Conservation (phyloP, 345 rosid species). For the Eucalyptus regnans region DNA sequence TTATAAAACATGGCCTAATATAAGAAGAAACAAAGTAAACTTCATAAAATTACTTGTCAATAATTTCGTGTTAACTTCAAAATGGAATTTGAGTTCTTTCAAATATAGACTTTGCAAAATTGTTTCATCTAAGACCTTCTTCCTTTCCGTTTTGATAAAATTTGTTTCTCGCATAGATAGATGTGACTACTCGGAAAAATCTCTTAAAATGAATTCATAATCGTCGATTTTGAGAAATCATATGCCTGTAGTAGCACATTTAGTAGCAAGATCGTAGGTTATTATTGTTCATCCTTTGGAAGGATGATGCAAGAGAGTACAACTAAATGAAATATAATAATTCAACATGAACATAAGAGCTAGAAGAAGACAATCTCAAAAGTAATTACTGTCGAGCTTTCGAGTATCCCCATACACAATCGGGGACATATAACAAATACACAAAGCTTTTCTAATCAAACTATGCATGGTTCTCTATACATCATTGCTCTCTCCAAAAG, state of each 20-base stretch:
- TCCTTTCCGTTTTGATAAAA: neutral
- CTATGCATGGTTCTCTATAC: neutral
- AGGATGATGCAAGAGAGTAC: neutral
- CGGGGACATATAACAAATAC: neutral
- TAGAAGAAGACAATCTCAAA: neutral
- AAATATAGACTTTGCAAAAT: rapidly evolving
- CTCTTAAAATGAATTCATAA: neutral
- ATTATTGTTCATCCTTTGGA: neutral
- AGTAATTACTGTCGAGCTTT: too few relatives aligned
- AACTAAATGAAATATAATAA: neutral
- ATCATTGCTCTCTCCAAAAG: neutral
- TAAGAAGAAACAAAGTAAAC: neutral
- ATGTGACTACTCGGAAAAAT: neutral
- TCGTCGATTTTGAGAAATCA: neutral
- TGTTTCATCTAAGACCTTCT: neutral
- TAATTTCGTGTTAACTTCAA: neutral
- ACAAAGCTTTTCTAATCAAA: neutral
- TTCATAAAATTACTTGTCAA: neutral
- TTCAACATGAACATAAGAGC: neutral
- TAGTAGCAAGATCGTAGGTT: neutral
- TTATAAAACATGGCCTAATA: neutral
- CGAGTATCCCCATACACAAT: neutral
- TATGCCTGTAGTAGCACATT: neutral
- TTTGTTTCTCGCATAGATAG: neutral
- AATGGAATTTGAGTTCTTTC: neutral